A percentile compares a stretch with the other conserved stretches of the same genome.
Conservation (phyloP, 768 basidiomycete species). For the Leccinum aurantiacum region DNA sequence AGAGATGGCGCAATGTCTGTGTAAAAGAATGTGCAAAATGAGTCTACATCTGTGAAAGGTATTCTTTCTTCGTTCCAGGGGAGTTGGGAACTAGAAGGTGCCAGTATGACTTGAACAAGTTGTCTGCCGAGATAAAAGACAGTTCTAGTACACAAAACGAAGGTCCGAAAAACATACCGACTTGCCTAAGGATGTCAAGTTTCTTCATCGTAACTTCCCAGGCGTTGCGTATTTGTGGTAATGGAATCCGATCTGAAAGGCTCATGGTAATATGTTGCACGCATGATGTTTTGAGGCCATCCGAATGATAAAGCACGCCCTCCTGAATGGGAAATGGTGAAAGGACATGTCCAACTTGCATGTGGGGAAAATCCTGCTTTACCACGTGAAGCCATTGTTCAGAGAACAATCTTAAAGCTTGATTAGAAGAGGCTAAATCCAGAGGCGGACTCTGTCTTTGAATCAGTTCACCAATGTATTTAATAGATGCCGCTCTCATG, state of each 20-base stretch:
- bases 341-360: conserved; percentile 26
- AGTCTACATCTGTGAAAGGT: conserved; percentile 7
- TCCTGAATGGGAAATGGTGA: conserved; percentile 49
- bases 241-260: conserved; percentile 22
- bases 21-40: conserved; percentile 25
- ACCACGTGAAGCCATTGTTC: conserved; percentile 19
- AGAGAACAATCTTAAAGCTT: conserved; percentile 16
- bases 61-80: conserved; percentile 20
- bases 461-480: conserved; percentile 20
- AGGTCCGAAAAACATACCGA: conserved; percentile 3
- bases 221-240: conserved; percentile 29
- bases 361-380: not conserved
- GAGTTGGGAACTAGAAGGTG: conserved; percentile 9
- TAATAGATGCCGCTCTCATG: conserved; percentile 29
- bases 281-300: conserved; percentile 38
- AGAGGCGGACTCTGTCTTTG: not conserved
- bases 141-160: conserved; percentile 19
- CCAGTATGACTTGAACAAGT: conserved; percentile 31
- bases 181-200: conserved; percentile 30
- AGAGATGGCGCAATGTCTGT: conserved; percentile 18
- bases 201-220: conserved; percentile 34
- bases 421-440: not conserved
- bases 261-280: conserved; percentile 45
- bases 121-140: conserved; percentile 32
- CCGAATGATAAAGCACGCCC: conserved; percentile 45